These are phyloP conservation scores for Eragrostis curvula DNA, from an alignment of 176 grass and related monocot genomes.

Conservation along the genomic window DNA sequence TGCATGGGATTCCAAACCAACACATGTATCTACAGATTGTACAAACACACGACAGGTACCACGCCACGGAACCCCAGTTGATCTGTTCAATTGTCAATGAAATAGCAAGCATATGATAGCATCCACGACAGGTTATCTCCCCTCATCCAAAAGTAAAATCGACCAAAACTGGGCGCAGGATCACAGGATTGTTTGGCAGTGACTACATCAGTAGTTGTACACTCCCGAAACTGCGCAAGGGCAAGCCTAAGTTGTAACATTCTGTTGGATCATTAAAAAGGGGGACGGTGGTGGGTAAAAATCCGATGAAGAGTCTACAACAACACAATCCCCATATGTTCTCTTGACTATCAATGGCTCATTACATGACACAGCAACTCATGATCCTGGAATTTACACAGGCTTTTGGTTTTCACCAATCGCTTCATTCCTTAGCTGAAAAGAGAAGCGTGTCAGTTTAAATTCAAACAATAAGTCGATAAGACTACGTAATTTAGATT, in stretches of 20 bases:
- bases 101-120: too few species aligned
- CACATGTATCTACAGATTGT: too few species aligned
- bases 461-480: slow-evolving; percentile 24
- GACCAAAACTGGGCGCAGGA: too few species aligned
- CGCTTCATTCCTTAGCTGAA: slow-evolving; percentile 48
- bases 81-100: too few species aligned
- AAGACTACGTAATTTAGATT: slow-evolving; percentile 3
- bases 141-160: too few species aligned
- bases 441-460: slow-evolving; percentile 24
- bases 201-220: background rate
- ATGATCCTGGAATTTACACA: slow-evolving; percentile 26
- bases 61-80: too few species aligned
- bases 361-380: slow-evolving; percentile 21
- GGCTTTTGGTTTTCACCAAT: slow-evolving; percentile 28
- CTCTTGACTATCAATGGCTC: slow-evolving; percentile 25
- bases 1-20: too few species aligned
- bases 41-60: too few species aligned
- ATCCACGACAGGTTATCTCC: too few species aligned
- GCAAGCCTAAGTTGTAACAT: slow-evolving; percentile 33
- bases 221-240: background rate
- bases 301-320: slow-evolving; percentile 15
- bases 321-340: background rate
- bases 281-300: background rate
- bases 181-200: slow-evolving; percentile 36
- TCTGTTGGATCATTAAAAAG: slow-evolving; percentile 29